Conservation (phyloP, 1,284 basidiomycete genomes). For the Naganishia liquefaciens region DNA sequence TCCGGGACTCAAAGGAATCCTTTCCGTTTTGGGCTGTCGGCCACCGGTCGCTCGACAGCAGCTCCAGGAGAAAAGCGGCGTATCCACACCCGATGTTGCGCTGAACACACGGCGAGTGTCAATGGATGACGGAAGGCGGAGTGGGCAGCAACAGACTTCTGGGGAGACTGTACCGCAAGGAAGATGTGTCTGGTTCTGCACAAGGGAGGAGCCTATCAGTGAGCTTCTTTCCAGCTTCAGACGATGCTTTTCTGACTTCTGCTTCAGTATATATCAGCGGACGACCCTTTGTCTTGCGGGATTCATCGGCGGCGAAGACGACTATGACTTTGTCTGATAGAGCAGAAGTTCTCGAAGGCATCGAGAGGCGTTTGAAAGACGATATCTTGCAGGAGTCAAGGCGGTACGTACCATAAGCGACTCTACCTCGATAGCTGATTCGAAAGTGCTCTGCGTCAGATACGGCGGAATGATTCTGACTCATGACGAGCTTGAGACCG, state of each 20-base stretch:
- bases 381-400: slow-evolving; percentile 90
- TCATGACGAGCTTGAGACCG: slow-evolving; percentile 74
- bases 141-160: neutral
- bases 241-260: slow-evolving; percentile 27
- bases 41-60: slow-evolving; percentile 50
- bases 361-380: slow-evolving; percentile 84
- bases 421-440: neutral
- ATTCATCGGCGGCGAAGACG: slow-evolving; percentile 78
- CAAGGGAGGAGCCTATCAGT: slow-evolving; percentile 56
- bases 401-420: slow-evolving; percentile 57
- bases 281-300: slow-evolving; percentile 91
- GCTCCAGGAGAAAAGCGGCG: neutral
- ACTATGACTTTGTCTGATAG: slow-evolving; percentile 84
- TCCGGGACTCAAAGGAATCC: slow-evolving; percentile 85
- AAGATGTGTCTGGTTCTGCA: slow-evolving; percentile 67
- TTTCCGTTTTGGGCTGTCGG: slow-evolving; percentile 80
- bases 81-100: neutral
- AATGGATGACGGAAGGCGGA: slow-evolving; percentile 14
- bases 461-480: slow-evolving; percentile 90
- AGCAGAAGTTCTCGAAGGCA: slow-evolving; percentile 91
- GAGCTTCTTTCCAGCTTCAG: slow-evolving; percentile 39
- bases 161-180: slow-evolving; percentile 53
- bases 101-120: slow-evolving; percentile 2
- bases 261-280: slow-evolving; percentile 66
- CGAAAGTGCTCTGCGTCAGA: slow-evolving; percentile 51